Evolutionary conservation across 2,329 filamentous ascomycete genomes (phyloP).

Genomic region (Aspergillus intermedius): DNA sequence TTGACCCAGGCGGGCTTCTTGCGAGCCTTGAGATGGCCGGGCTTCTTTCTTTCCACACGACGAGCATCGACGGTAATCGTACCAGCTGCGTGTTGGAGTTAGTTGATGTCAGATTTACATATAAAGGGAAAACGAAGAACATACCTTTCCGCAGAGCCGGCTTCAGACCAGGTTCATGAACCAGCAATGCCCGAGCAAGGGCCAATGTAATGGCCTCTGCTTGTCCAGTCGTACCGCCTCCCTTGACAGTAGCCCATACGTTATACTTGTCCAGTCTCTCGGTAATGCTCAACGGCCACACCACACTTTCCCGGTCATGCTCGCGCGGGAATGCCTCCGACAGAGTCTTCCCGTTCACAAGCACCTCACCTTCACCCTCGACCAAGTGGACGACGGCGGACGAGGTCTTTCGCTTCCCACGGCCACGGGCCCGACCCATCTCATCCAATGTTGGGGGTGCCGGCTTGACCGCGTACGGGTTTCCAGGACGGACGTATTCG

Average conservation of each 20-base stretch:
- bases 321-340: slow-evolving; percentile 75
- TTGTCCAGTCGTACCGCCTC: slow-evolving; percentile 89
- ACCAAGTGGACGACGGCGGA: slow-evolving; percentile 80
- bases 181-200: slow-evolving; percentile 76
- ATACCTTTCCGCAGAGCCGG: slow-evolving; percentile 79
- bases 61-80: slow-evolving; percentile 86
- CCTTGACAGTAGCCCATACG: slow-evolving; percentile 75
- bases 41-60: slow-evolving; percentile 96
- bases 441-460: slow-evolving; percentile 63
- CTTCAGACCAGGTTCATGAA: slow-evolving; percentile 90
- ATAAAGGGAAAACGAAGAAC: slow-evolving; percentile 27
- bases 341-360: slow-evolving; percentile 85
- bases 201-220: slow-evolving; percentile 90
- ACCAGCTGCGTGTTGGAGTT: slow-evolving; percentile 58
- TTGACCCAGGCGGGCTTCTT: slow-evolving; percentile 99
- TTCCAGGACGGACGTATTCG: slow-evolving; percentile 67
- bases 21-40: slow-evolving; percentile 89
- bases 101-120: slow-evolving; percentile 7
- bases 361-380: slow-evolving; percentile 82
- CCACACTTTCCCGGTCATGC: slow-evolving; percentile 88
- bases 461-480: slow-evolving; percentile 60
- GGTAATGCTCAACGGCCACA: slow-evolving; percentile 83
- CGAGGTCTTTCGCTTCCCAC: slow-evolving; percentile 82
- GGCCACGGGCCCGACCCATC: slow-evolving; percentile 69
- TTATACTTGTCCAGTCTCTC: slow-evolving; percentile 93